Base-by-base conservation (phyloP, 768 basidiomycete genomes). In the Hypholoma fasciculare region DNA sequence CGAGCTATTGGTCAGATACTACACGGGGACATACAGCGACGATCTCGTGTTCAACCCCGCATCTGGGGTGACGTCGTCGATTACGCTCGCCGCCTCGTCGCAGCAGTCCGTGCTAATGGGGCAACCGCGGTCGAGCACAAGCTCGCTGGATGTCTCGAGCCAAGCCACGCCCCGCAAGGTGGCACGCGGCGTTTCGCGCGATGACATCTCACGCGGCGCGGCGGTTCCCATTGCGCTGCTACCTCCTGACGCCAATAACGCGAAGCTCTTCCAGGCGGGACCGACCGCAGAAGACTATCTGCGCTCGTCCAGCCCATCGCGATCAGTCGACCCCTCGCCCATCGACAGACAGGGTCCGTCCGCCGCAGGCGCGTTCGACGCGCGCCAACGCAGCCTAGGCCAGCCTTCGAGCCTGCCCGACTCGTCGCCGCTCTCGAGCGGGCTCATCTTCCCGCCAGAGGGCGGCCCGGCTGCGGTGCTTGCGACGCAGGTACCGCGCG, bases 1-100 rank as follows among this genome's bases (percentile, higher is more conserved):
- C 26, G 89, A 93, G 57, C 87, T 93, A 60, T 86, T 99, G 52
- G 94, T 97, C 54, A 84, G 90, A 44, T 94, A 95, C 71, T 91
- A 92, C 58, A 82, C 86, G 7, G 92, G 92, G 36, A 73, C 76
- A n/a, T 92, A 92, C 74, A 88, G 83, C 72, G 89, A 92, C 44
- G 89, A 91, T 47, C 74, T 83, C 7, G 69, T 72, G 39, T 67
- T 80, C 52, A 72, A 77, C 44, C 73, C 76, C 56, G 73, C 75
- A 44, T 68, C 73, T 44, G 67, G 70, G 30, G 56, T 74, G 42
- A 72, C 66, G 56, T 53, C 67, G 36, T 53, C 67, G 36, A 59
- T 63, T 56, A 61, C 67, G 60, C 54, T 63, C 61, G 61, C 72
- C 52, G 63, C 60, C 20, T 48, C 71, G 46, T 57, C 61, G 49